Evolutionary conservation across 2,329 filamentous ascomycete genomes (phyloP).

Genomic region (Falciphora oryzae): DNA sequence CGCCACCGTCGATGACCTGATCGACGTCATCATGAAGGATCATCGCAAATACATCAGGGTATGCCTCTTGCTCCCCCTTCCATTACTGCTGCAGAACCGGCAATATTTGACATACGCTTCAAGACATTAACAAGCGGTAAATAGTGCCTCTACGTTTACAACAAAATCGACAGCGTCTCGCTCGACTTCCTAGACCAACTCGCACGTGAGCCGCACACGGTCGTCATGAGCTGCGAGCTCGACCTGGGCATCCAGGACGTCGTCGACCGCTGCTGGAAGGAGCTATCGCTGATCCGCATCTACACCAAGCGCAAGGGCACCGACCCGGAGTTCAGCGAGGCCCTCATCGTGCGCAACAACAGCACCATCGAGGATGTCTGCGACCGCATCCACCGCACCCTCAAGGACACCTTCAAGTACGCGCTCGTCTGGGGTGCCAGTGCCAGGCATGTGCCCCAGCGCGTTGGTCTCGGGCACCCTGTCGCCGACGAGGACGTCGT

Average conservation of each 20-base stretch:
- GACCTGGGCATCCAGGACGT: conserved; percentile 92
- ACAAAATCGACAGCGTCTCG: conserved; percentile 96
- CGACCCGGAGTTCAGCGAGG: conserved; percentile 85
- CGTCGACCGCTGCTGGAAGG: conserved; percentile 90
- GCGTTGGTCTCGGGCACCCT: conserved; percentile 77
- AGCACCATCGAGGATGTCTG: conserved; percentile 95
- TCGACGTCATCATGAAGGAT: conserved; percentile 99
- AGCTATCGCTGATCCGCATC: conserved; percentile 80
- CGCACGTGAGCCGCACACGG: conserved; percentile 87
- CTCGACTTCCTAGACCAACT: conserved; percentile 90
- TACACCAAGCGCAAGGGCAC: conserved; percentile 96
- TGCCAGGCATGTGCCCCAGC: conserved; percentile 88
- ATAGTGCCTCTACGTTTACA: conserved; percentile 87
- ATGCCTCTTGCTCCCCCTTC: too few species aligned
- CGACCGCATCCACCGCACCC: conserved; percentile 83
- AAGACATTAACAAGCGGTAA: not conserved
- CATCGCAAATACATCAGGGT: conserved; percentile 89
- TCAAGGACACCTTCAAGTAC: conserved; percentile 99
- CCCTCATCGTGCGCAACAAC: conserved; percentile 83
- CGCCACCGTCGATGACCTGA: conserved; percentile 94
- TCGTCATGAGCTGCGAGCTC: conserved; percentile 95
- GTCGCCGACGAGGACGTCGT: conserved; percentile 68
- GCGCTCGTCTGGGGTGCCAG: conserved; percentile 97
- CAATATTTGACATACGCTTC: too few species aligned
- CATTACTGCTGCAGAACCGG: too few species aligned